Conservation (phyloP, 306 rosid species). For the Myrica gale region DNA sequence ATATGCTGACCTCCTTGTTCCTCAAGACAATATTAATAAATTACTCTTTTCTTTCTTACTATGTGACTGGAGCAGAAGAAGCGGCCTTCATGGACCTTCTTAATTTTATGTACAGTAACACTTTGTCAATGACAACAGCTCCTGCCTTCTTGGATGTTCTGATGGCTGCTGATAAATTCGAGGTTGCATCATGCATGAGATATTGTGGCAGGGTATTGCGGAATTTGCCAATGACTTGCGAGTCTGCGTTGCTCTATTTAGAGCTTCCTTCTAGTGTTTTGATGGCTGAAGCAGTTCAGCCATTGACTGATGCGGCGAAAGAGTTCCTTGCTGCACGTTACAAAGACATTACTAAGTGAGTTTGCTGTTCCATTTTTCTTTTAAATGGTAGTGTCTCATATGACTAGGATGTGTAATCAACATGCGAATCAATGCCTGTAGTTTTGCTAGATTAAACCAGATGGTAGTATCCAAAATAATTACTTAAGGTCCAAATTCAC, state of each 20-base stretch:
- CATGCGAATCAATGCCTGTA: neutral
- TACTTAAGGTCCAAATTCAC: neutral
- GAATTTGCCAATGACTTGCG: conserved; percentile 43
- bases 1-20: neutral
- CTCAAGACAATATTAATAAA: conserved; percentile 7
- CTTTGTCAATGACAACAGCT: conserved; percentile 31
- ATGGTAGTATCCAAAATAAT: too few relatives aligned
- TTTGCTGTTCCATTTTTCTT: neutral
- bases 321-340: conserved; percentile 42
- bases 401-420: neutral
- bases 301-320: conserved; percentile 47
- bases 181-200: conserved; percentile 52
- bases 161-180: conserved; percentile 56
- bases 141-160: conserved; percentile 47
- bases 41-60: conserved; percentile 3
- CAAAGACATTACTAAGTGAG: conserved; percentile 49
- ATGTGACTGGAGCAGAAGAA: conserved; percentile 48
- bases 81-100: conserved; percentile 55
- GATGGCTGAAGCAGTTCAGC: conserved; percentile 51
- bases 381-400: neutral
- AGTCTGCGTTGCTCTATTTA: conserved; percentile 52
- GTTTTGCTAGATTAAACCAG: neutral
- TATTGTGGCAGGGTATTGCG: conserved; percentile 41
- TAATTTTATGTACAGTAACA: conserved; percentile 46
- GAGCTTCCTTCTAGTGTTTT: conserved; percentile 46